phyloP scores from a whole-genome alignment of 2,329 filamentous ascomycete genomes.

The Fusarium sp. region DNA sequence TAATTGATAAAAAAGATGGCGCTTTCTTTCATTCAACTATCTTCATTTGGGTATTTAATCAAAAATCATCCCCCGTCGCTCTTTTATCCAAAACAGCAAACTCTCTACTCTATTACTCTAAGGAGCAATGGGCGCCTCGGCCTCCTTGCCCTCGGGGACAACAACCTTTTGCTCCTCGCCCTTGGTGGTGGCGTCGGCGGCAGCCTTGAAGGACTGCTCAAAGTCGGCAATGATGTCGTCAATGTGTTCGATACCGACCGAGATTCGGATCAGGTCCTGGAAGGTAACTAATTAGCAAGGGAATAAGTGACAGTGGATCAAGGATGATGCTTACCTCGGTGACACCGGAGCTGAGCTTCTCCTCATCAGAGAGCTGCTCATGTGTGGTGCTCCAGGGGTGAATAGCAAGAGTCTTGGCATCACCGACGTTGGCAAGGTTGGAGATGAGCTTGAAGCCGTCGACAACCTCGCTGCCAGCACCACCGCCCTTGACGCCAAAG shows the following conservation, averaged over 20 bases:
- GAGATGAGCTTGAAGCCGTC: slow-evolving; percentile 96
- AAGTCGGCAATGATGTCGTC: slow-evolving; percentile 98
- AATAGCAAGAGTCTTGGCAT: slow-evolving; percentile 94
- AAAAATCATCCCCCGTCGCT: slow-evolving; percentile 14
- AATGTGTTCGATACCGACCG: slow-evolving; percentile 95
- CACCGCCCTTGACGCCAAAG: slow-evolving; percentile 92
- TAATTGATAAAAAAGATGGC: not conserved
- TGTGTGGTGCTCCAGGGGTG: slow-evolving; percentile 97
- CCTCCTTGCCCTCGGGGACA: slow-evolving; percentile 45
- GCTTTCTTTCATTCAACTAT: not conserved
- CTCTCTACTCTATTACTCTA: slow-evolving; percentile 3
- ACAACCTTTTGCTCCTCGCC: slow-evolving; percentile 41
- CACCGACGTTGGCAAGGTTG: slow-evolving; percentile 95
- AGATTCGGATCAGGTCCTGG: slow-evolving; percentile 91
- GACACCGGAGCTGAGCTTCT: slow-evolving; percentile 83
- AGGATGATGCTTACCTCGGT: slow-evolving; percentile 68
- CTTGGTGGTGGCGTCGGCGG: slow-evolving; percentile 56
- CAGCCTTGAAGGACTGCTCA: slow-evolving; percentile 83
- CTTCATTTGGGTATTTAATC: slow-evolving; percentile 20
- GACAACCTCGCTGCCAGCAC: slow-evolving; percentile 84
- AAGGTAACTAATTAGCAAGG: not conserved
- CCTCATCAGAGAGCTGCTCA: slow-evolving; percentile 86
- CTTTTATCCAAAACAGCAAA: not conserved
- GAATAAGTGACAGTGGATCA: not conserved
- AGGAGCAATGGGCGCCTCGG: slow-evolving; percentile 48